Percentiles rank a stretch among this genome's conserved stretches.
Evolutionary conservation across 768 basidiomycete genomes (phyloP).

Genomic region (Amanita fuliginea): DNA sequence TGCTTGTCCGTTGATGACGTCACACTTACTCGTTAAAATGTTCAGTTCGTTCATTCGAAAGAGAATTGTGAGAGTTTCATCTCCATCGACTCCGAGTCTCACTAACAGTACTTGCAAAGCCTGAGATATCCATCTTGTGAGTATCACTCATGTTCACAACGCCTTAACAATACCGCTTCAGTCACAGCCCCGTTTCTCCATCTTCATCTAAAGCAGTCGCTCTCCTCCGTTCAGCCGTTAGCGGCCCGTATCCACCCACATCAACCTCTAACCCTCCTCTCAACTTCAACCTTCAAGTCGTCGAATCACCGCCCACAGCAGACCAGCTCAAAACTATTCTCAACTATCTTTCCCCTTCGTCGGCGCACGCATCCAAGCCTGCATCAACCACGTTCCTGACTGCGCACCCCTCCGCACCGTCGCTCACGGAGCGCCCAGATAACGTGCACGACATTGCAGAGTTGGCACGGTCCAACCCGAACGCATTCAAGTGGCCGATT

Average conservation of each 20-base stretch:
- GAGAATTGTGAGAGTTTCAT: slow-evolving; percentile 5
- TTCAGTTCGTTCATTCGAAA: slow-evolving; percentile 5
- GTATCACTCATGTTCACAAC: neutral
- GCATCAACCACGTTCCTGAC: slow-evolving; percentile 43
- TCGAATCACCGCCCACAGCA: slow-evolving; percentile 53
- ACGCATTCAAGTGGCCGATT: slow-evolving; percentile 65
- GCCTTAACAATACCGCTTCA: slow-evolving; percentile 13
- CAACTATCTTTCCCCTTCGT: slow-evolving; percentile 30
- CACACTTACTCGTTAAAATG: neutral
- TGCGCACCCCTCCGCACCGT: slow-evolving; percentile 42
- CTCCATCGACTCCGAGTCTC: neutral
- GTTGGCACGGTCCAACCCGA: slow-evolving; percentile 44
- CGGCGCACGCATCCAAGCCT: slow-evolving; percentile 20
- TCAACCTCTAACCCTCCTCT: slow-evolving; percentile 35
- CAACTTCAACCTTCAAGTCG: slow-evolving; percentile 59
- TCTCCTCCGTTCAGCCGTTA: slow-evolving; percentile 47
- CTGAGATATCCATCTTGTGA: slow-evolving; percentile 2
- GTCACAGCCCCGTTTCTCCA: slow-evolving; percentile 57
- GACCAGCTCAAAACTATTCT: slow-evolving; percentile 64
- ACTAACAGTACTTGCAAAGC: neutral
- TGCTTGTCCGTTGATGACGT: neutral
- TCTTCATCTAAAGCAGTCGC: slow-evolving; percentile 52
- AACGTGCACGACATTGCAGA: slow-evolving; percentile 33
- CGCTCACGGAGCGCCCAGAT: slow-evolving; percentile 25
- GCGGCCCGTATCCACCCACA: slow-evolving; percentile 51